Base-by-base conservation (phyloP, 495 filamentous ascomycete genomes). In the Evernia prunastri region DNA sequence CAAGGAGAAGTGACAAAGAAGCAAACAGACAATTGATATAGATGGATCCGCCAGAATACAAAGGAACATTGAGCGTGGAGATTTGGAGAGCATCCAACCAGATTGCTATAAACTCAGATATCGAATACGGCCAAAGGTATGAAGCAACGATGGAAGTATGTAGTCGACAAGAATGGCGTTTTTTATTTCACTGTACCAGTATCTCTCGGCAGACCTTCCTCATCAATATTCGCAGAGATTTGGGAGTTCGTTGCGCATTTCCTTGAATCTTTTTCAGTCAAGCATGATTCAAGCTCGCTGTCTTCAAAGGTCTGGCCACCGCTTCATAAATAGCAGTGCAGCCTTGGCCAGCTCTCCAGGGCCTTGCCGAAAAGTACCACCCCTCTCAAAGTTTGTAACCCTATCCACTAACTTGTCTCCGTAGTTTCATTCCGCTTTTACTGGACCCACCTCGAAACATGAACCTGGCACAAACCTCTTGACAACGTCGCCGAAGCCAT, bases 231-330 rank as follows among this genome's bases (percentile, higher is more conserved):
- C 35, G 18, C 15, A 5, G 58, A 31, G 23, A 27, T 1, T 13
- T 1, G 11, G 25, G 17, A 18, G 25, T 36, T 61, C 25, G 4
- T 18, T 51, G 37, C 25, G 49, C 1, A 33, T 39, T 8, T 40
- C 11, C 5, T 42, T n/a, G 9, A 18, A 40, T 10, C 10, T 56
- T 10, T 56, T 10, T n/a, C 23, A 27, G 11, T 7, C 51, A 43
- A 56, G 51, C 49, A 63, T 63, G 60, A 63, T 56, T 40, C 60
- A 54, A 43, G 27, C 60, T 56, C 60, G 60, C 39, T 63, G 39
- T 36, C 60, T 63, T 33, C 60, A 56, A 4, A 63, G 60, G 20
- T 56, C 51, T 18, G 54, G 36, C 37, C 37, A 56, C 13, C 47
- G 60, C 39, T 31, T 63, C 36, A 56, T 31, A 35, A 29, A 33